Conservation (phyloP, 345 rosid genomes). For the Luvunga scandens region DNA sequence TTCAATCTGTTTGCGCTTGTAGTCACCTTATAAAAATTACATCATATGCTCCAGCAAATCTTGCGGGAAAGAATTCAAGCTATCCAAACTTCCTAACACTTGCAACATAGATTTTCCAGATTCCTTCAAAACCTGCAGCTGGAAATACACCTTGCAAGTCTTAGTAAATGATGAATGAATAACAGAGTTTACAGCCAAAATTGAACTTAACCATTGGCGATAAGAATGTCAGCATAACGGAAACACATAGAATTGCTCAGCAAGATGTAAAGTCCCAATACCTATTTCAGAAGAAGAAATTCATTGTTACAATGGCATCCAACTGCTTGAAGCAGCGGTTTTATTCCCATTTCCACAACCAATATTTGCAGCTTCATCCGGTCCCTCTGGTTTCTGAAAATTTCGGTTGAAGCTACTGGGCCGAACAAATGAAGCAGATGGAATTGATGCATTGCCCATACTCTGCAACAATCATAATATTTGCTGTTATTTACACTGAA, state of each 20-base stretch:
- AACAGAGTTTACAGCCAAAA: background rate
- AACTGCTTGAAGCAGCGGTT: slow-evolving; percentile 35
- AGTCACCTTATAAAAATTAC: slow-evolving; percentile 23
- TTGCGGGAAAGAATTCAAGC: slow-evolving; percentile 12
- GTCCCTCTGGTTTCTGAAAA: slow-evolving; percentile 23
- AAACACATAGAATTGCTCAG: background rate
- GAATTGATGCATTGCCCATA: slow-evolving; percentile 18
- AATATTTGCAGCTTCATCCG: slow-evolving; percentile 21
- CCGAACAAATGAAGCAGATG: slow-evolving; percentile 28
- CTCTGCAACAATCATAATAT: slow-evolving; percentile 23
- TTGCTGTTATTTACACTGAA: background rate
- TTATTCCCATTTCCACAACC: slow-evolving; percentile 24
- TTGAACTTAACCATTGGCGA: background rate
- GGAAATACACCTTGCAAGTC: background rate
- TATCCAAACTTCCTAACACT: slow-evolving; percentile 19
- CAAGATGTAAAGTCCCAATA: background rate
- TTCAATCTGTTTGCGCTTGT: slow-evolving; percentile 21
- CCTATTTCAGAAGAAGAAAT: slow-evolving; percentile 34
- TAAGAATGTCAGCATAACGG: background rate
- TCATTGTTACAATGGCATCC: slow-evolving; percentile 29
- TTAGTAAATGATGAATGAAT: slow-evolving; percentile 6
- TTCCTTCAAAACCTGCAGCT: slow-evolving; percentile 20
- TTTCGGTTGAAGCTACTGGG: slow-evolving; percentile 23
- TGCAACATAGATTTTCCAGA: slow-evolving; percentile 1
- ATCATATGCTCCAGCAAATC: slow-evolving; percentile 4